Conservation (phyloP, 148 eudicot species). For the Silene uniflora region DNA sequence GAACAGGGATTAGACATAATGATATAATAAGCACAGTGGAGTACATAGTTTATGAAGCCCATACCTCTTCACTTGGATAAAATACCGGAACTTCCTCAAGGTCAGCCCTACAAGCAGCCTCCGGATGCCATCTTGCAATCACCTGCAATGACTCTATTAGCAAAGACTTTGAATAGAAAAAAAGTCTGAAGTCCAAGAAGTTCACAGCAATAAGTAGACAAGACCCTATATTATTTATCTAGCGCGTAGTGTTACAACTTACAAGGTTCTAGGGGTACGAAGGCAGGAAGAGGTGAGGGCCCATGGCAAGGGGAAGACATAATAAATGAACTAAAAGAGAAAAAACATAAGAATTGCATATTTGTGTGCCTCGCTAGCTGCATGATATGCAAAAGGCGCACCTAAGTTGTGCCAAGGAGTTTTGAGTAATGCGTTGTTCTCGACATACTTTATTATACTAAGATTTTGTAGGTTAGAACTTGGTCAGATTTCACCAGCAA, state of each 20-base stretch:
- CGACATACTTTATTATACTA: no score
- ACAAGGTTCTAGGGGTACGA: not conserved
- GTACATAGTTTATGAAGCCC: slow-evolving; percentile 7
- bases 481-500: no score
- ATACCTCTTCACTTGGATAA: slow-evolving; percentile 90
- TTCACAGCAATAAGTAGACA: not conserved
- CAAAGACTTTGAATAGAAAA: not conserved
- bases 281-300: not conserved
- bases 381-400: no score
- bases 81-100: slow-evolving; percentile 89
- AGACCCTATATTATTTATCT: not conserved
- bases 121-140: slow-evolving; percentile 81
- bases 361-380: not conserved
- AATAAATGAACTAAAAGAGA: not conserved
- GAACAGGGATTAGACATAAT: slow-evolving; percentile 10
- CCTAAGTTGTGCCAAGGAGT: no score
- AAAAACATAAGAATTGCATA: not conserved
- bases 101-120: slow-evolving; percentile 69
- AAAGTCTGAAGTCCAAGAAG: slow-evolving; percentile 11
- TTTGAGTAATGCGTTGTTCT: no score
- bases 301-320: no score
- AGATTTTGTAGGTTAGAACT: no score
- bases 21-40: not conserved
- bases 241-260: not conserved
- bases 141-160: slow-evolving; percentile 47